phyloP scores from a whole-genome alignment of 2,329 filamentous ascomycete genomes.

The Magnaporthiopsis incrustans region DNA sequence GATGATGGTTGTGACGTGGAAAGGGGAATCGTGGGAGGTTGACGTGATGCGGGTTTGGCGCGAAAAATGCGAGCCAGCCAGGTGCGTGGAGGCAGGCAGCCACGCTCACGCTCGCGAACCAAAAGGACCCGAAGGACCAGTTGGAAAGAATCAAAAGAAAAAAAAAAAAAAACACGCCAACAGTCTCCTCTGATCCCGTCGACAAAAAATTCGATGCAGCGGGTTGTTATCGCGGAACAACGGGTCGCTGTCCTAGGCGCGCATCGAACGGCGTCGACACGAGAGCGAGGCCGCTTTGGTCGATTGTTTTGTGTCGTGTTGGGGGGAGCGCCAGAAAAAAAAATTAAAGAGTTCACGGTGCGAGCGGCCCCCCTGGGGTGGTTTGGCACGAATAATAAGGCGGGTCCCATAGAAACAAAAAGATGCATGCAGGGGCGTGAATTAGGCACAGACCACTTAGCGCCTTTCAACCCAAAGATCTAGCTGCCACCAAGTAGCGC shows the following conservation, averaged over 20 bases:
- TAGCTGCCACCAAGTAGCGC: background rate
- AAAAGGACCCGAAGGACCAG: background rate
- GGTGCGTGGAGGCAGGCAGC: background rate
- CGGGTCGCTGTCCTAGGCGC: slow-evolving; percentile 2
- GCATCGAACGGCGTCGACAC: slow-evolving; percentile 2
- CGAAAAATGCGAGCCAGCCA: background rate
- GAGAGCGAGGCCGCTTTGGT: background rate
- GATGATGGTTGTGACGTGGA: background rate
- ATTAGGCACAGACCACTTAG: background rate
- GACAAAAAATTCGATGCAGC: background rate
- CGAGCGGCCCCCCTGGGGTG: background rate
- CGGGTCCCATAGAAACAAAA: background rate
- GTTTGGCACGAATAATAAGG: background rate
- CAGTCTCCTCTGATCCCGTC: slow-evolving; percentile 1
- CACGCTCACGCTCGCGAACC: background rate
- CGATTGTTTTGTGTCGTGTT: background rate
- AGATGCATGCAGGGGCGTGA: slow-evolving; percentile 2
- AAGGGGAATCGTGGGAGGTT: background rate
- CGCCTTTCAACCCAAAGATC: background rate
- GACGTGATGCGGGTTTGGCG: background rate
- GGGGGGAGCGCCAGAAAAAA: slow-evolving; percentile 1
- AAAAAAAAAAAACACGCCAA: background rate
- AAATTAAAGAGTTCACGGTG: slow-evolving; percentile 6
- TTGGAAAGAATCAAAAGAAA: background rate
- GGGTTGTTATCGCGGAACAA: background rate